Evolutionary conservation across 352 stramenopile genomes (phyloP).

Genomic region (Phytophthora sojae): DNA sequence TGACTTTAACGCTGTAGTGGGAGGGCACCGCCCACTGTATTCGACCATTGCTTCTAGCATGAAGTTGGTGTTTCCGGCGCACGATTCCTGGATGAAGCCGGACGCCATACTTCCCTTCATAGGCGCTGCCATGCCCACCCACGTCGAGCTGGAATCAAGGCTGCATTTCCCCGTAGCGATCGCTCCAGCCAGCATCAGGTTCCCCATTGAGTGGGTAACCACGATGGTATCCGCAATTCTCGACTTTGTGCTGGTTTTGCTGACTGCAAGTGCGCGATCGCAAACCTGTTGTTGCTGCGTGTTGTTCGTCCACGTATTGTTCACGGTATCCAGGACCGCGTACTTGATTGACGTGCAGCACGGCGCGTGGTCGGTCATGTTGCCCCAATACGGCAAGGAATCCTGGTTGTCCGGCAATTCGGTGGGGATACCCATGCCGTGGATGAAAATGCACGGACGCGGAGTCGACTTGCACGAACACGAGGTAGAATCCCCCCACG

Average conservation of each 20-base stretch:
- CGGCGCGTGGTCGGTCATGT: conserved; percentile 21
- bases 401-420: conserved; percentile 19
- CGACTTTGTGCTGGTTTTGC: conserved; percentile 20
- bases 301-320: conserved; percentile 37
- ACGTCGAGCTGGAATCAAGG: conserved; percentile 34
- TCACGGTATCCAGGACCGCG: conserved; percentile 36
- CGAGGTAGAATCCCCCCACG: conserved; percentile 7
- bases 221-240: conserved; percentile 29
- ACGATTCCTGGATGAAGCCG: conserved; percentile 23
- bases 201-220: conserved; percentile 34
- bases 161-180: conserved; percentile 27
- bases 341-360: conserved; percentile 38
- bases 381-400: conserved; percentile 18
- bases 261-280: conserved; percentile 29
- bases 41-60: conserved; percentile 9
- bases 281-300: conserved; percentile 41
- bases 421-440: conserved; percentile 9
- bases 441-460: conserved; percentile 27
- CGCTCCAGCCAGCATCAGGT: conserved; percentile 25
- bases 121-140: conserved; percentile 37
- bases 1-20: conserved; percentile 22
- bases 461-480: conserved; percentile 20
- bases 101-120: conserved; percentile 35
- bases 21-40: conserved; percentile 21
- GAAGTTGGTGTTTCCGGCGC: conserved; percentile 20